phyloP scores from a whole-genome alignment of 257 asterid genomes.

The Ocimum tenuiflorum region DNA sequence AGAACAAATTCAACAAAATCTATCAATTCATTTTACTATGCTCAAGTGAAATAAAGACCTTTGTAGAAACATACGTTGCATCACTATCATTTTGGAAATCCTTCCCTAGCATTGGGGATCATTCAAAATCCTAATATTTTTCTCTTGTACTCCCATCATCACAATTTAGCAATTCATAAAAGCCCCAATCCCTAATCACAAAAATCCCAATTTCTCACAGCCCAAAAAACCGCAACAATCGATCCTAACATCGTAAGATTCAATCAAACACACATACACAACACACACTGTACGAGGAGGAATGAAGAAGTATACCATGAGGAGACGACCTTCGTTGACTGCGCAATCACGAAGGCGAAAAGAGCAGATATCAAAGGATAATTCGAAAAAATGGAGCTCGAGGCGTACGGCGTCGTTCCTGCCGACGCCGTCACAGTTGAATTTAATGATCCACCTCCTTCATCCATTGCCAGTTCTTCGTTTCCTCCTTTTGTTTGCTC shows the following conservation, averaged over 20 bases:
- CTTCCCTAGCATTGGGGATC: too few relatives aligned
- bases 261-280: neutral
- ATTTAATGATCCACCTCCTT: conserved; percentile 30
- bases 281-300: conserved; percentile 2
- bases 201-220: neutral
- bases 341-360: conserved; percentile 71
- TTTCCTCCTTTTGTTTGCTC: neutral
- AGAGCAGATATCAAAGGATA: conserved; percentile 65
- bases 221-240: neutral
- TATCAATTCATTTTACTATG: neutral
- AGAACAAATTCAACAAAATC: neutral
- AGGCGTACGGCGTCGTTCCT: conserved; percentile 27
- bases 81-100: too few relatives aligned
- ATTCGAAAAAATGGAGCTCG: conserved; percentile 44
- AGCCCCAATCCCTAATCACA: neutral
- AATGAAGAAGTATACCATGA: conserved; percentile 46
- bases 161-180: neutral
- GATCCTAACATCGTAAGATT: neutral
- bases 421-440: conserved; percentile 25
- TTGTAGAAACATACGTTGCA: too few relatives aligned
- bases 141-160: too few relatives aligned
- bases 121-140: too few relatives aligned
- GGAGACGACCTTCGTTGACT: conserved; percentile 54
- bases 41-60: too few relatives aligned
- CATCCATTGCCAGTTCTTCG: conserved; percentile 26